Evolutionary conservation across 345 rosid species (phyloP), one percentile per base, ranked within the genome.

Genomic region (Lepidium africanum): DNA sequence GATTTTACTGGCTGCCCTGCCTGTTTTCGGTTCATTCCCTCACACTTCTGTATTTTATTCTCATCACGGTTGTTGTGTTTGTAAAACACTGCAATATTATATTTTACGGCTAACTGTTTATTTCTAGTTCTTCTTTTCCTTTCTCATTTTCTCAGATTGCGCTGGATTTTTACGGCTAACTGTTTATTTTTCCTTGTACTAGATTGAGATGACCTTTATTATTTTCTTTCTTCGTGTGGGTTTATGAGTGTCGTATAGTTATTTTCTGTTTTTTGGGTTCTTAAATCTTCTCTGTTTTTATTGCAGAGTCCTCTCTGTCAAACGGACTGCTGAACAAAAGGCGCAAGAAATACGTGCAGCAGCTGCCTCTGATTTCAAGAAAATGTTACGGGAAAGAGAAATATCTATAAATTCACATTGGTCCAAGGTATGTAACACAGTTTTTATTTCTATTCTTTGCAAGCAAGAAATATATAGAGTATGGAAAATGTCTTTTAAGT

Each of bases 371-470:
- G 75, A 87, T 79, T 91, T 91, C 77, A 94, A 89, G 79, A 81
- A 86, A 71, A 78, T 94, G 95, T 89, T 94, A 67, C 83, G 30
- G 17, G 97, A 94, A 32, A 89, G 83, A 76, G 91, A 87, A 77
- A 65, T 94, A 59, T 82, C 81, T 59, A 60, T 80, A 41, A 75
- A 75, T 78, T 86, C 89, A 69, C 93, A 88, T 46, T 94, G 99
- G 99, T 87, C 93, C 51, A 87, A 85, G 96, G 99, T 94, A 77
- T 17, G 79, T 67, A 43, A 19, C 67, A 47, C n/a, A 53, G 33
- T 42, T 9, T 70, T 48, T n/a, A n/a, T 47, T 68, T 52, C 54
- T 62, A 17, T 25, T 50, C 15, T 43, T 45, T 53, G 42, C 36
- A 3, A 74, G 56, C 27, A 25, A 60, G 36, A 59, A 13, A 64